Evolutionary conservation across 129 eudicot genomes (phyloP).

Genomic region (Logfia minima): DNA sequence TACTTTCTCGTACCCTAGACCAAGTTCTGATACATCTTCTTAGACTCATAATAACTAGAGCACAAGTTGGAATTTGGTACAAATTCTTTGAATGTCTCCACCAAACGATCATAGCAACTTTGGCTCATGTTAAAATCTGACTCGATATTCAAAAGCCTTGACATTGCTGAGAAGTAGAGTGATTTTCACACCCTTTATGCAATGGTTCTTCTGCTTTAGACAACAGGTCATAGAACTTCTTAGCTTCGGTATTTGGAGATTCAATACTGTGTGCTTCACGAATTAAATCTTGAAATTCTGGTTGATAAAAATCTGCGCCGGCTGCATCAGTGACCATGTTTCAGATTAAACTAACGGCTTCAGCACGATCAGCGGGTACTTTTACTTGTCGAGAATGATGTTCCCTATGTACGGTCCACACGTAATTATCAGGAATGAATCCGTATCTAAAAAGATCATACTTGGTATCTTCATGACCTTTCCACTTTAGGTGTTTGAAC

Average conservation of each 20-base stretch:
- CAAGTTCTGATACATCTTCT: no score
- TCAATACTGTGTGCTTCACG: neutral
- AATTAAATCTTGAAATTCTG: neutral
- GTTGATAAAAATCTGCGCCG: neutral
- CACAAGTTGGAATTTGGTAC: no score
- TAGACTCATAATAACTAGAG: no score
- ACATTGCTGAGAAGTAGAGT: constrained; percentile 9
- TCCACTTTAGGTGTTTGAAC: neutral
- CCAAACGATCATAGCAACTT: neutral
- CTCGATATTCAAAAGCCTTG: neutral
- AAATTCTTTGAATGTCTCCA: no score
- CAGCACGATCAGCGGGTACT: neutral
- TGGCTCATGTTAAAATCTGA: neutral
- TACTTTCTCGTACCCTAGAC: no score
- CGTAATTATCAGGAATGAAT: neutral
- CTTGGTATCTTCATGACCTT: neutral
- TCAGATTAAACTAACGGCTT: neutral
- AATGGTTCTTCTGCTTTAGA: neutral
- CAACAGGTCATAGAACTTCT: neutral
- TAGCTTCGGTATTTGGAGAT: neutral
- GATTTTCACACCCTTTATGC: constrained; percentile 2
- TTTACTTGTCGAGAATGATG: neutral
- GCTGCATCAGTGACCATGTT: constrained; percentile 11
- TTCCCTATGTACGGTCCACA: neutral
- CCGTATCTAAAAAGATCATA: constrained; percentile 13